Evolutionary conservation across 2,329 filamentous ascomycete species (phyloP), one percentile per base, ranked within the genome.

Genomic region (Malbranchea zuffiana): DNA sequence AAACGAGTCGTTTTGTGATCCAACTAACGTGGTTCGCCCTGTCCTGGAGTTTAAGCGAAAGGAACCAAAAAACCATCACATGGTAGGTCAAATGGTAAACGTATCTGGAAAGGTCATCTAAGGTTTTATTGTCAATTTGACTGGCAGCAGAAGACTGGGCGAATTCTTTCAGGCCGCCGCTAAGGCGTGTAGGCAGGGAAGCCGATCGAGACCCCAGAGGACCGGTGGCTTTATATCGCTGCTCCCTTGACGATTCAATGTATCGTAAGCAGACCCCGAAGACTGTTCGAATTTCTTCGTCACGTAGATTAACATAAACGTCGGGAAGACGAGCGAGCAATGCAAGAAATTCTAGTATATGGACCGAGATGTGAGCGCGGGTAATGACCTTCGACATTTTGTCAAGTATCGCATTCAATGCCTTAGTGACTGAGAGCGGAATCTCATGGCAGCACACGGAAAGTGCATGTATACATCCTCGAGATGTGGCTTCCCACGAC

Each of bases 331-430:
- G 79, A 36, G 87, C 86, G 18, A 98, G 71, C 33, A 85, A 80
- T 6, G 84, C 82, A n/a, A 98, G 67, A 52, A 98, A 96, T 53
- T 98, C 90, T 33, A 98, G 68, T 43, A 98, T 93, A 53, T 98
- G 90, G 43, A 95, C 81, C 6, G 88, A 86, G 23, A 95, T 81
- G 39, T 87, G 77, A 5, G 85, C 79, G 51, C 94, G 87, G 1
- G 90, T 96, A 51, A 98, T 93, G 51, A 95, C 92, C 49, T 87
- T 84, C 1, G 87, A 81, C 83, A 98, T 93, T 55, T 85, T 88
- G 51, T 87, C 82, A 38, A 98, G 69, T 47, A 96, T 84, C 30
- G 78, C 81, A 30, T 88, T 82, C 42, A 96, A 69, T 13, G 78
- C 80, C 54, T 88, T 93, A 53, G 81, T 84, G 35, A 87, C 82